These are phyloP conservation scores for Groenewaldozyma auringiensis DNA, from an alignment of 1,139 yeast species.

Conservation along the genomic window DNA sequence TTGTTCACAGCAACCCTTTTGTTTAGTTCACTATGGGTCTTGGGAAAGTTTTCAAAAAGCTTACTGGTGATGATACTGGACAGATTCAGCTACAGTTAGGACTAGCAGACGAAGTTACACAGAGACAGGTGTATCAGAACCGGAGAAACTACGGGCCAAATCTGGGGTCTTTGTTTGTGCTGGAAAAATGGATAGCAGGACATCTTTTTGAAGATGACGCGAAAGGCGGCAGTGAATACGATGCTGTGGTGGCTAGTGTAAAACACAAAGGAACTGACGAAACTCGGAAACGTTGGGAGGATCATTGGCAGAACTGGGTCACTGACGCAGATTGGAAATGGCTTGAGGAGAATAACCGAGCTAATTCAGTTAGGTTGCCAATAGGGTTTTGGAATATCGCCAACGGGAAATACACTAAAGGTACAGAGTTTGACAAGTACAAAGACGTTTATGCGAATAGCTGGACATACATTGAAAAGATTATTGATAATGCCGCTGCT, in stretches of 20 bases:
- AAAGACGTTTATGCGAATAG: conserved; percentile 56
- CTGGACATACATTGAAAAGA: conserved; percentile 52
- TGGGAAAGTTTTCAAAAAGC: conserved; percentile 6
- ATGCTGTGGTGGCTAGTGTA: conserved; percentile 51
- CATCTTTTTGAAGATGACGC: conserved; percentile 40
- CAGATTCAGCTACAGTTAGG: conserved; percentile 29
- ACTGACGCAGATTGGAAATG: conserved; percentile 72
- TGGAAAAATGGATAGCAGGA: conserved; percentile 52
- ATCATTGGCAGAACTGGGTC: conserved; percentile 64
- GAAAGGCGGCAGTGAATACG: conserved; percentile 57
- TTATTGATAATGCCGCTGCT: conserved; percentile 46
- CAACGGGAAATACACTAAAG: conserved; percentile 50
- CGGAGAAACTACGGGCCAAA: conserved; percentile 80
- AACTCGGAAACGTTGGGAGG: conserved; percentile 50
- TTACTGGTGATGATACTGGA: conserved; percentile 8
- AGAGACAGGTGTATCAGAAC: conserved; percentile 51
- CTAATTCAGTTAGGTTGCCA: conserved; percentile 76
- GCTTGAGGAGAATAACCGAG: conserved; percentile 50
- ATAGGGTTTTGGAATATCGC: conserved; percentile 84
- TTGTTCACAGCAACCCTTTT: too few species aligned
- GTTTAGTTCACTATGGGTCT: conserved; percentile 8
- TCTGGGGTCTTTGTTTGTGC: conserved; percentile 72
- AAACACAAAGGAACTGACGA: conserved; percentile 45
- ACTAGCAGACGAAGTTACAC: conserved; percentile 16
- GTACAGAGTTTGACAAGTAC: conserved; percentile 54